These are phyloP conservation scores for Apium graveolens DNA, from an alignment of 129 eudicot species.

Conservation along the genomic window DNA sequence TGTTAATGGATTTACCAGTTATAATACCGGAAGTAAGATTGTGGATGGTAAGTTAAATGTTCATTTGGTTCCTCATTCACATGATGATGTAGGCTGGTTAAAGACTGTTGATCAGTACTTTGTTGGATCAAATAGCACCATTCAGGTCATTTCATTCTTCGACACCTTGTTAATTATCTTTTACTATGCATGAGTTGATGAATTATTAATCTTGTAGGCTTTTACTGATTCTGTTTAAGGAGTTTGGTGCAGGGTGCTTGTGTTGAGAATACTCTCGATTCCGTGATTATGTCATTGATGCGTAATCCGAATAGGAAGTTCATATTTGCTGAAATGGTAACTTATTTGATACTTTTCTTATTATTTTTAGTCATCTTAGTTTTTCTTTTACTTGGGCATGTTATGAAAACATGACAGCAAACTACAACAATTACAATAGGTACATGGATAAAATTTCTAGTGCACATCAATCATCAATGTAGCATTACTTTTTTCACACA, in stretches of 20 bases:
- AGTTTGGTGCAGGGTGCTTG: conserved; percentile 77
- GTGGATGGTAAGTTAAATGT: conserved; percentile 84
- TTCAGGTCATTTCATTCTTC: conserved; percentile 42
- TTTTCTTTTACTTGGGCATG: not conserved
- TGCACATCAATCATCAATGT: not conserved
- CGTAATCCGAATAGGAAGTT: conserved; percentile 86
- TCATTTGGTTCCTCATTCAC: conserved; percentile 92
- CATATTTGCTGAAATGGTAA: conserved; percentile 88
- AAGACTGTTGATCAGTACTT: conserved; percentile 97
- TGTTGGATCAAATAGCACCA: conserved; percentile 76
- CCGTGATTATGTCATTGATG: conserved; percentile 61
- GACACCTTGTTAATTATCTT: not conserved
- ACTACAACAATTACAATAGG: not conserved
- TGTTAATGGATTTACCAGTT: conserved; percentile 37
- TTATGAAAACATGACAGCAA: not conserved
- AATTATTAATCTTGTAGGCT: not conserved
- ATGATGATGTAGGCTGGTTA: conserved; percentile 98
- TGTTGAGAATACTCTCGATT: conserved; percentile 79
- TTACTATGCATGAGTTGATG: not conserved
- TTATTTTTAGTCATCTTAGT: not conserved
- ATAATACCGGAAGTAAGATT: conserved; percentile 52
- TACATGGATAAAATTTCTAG: not conserved
- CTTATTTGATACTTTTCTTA: not conserved
- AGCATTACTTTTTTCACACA: not conserved
- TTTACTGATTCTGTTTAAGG: conserved; percentile 8